These are phyloP conservation scores for Acer saccharum DNA, from an alignment of 345 rosid species.

Conservation along the genomic window DNA sequence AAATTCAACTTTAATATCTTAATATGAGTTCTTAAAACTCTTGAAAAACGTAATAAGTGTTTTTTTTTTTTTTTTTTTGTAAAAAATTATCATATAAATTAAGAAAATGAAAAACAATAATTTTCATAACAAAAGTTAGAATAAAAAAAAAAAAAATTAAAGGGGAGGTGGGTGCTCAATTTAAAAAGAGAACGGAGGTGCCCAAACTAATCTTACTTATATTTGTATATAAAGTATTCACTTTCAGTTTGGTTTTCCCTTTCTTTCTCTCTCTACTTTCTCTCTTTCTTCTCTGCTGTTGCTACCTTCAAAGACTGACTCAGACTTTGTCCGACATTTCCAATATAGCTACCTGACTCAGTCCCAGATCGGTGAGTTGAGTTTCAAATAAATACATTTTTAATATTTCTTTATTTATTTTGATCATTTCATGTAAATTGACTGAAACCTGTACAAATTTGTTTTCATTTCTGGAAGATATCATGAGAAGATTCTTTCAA, in stretches of 20 bases:
- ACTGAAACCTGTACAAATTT: slow-evolving; percentile 7
- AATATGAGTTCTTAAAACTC: no score
- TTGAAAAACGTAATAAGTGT: no score
- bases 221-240: neutral
- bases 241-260: slow-evolving; percentile 8
- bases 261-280: neutral
- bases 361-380: slow-evolving; percentile 43
- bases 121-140: no score
- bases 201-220: slow-evolving; percentile 1
- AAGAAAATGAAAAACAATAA: neutral
- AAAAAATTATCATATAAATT: no score
- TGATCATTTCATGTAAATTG: slow-evolving; percentile 20
- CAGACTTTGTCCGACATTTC: slow-evolving; percentile 45
- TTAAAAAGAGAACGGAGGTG: slow-evolving; percentile 15
- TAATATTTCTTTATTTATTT: neutral
- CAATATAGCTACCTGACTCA: slow-evolving; percentile 20
- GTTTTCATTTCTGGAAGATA: slow-evolving; percentile 23
- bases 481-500: slow-evolving; percentile 29
- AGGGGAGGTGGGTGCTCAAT: neutral
- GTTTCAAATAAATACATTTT: slow-evolving; percentile 12
- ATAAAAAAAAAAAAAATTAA: no score
- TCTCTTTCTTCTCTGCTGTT: slow-evolving; percentile 22
- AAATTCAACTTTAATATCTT: no score
- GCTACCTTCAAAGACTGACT: slow-evolving; percentile 32
- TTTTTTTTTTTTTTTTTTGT: no score